Evolutionary conservation across 2,329 filamentous ascomycete genomes (phyloP).

Genomic region (Penicillium sp.): DNA sequence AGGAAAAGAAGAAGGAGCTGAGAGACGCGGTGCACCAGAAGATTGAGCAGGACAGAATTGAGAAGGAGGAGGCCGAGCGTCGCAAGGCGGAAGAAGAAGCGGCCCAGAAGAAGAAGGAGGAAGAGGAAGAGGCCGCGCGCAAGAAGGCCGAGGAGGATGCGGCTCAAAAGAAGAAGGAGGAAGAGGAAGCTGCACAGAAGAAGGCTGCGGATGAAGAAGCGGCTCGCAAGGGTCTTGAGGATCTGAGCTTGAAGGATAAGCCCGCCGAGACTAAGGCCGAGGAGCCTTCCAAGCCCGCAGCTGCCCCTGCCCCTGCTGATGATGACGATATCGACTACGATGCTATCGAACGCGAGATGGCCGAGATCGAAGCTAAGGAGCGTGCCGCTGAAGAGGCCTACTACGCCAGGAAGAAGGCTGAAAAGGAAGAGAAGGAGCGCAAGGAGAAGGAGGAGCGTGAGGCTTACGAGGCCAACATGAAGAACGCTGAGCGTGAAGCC

Average conservation of each 20-base stretch:
- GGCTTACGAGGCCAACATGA: constrained; percentile 41
- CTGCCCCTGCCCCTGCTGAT: constrained; percentile 25
- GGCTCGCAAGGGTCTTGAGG: constrained; percentile 28
- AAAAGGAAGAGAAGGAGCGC: constrained; percentile 49
- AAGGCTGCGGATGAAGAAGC: constrained; percentile 42
- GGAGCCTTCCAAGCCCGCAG: constrained; percentile 13
- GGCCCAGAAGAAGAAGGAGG: too few relatives aligned
- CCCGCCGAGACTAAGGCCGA: constrained; percentile 18
- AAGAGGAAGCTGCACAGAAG: constrained; percentile 45
- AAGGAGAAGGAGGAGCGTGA: constrained; percentile 41
- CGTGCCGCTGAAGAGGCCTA: constrained; percentile 39
- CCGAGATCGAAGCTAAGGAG: constrained; percentile 42
- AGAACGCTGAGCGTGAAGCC: constrained; percentile 41
- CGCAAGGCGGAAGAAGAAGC: too few relatives aligned
- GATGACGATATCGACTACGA: constrained; percentile 41
- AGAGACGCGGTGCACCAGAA: constrained; percentile 45
- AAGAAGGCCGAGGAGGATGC: too few relatives aligned
- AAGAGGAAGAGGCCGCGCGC: too few relatives aligned
- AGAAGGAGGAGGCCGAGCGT: too few relatives aligned
- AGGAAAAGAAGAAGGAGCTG: constrained; percentile 75
- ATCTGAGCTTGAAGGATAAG: constrained; percentile 27
- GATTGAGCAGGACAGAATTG: constrained; percentile 52
- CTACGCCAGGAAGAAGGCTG: constrained; percentile 68
- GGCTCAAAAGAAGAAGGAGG: too few relatives aligned
- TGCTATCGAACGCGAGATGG: constrained; percentile 42